Conservation (phyloP, 306 rosid species). For the Aeschynomene evenia region DNA sequence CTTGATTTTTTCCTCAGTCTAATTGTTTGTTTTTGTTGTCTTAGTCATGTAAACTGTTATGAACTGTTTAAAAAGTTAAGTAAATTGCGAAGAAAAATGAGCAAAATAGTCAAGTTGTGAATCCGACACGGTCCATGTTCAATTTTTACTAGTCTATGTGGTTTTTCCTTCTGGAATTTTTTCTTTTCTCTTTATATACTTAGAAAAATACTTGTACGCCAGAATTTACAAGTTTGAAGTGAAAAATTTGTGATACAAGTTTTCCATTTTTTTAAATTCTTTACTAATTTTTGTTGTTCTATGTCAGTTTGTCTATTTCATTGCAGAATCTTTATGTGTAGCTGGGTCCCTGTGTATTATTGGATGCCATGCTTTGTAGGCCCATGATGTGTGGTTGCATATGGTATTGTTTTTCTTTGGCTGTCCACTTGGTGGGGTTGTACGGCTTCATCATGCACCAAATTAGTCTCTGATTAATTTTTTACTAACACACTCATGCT, state of each 20-base stretch:
- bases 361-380: conserved; percentile 61
- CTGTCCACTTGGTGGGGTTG: conserved; percentile 47
- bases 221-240: conserved; percentile 11
- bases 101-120: conserved; percentile 29
- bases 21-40: conserved; percentile 42
- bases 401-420: conserved; percentile 39
- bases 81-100: background rate
- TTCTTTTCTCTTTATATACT: background rate
- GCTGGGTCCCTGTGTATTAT: conserved; percentile 52
- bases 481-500: conserved; percentile 24
- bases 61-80: conserved; percentile 20
- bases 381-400: conserved; percentile 56
- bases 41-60: conserved; percentile 35
- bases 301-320: conserved; percentile 39
- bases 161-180: conserved; percentile 13
- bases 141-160: conserved; percentile 25
- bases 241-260: background rate
- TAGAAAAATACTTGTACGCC: conserved; percentile 4
- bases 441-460: conserved; percentile 34
- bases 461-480: conserved; percentile 29
- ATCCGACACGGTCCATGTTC: conserved; percentile 26
- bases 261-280: background rate
- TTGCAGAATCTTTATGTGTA: conserved; percentile 44
- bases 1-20: conserved; percentile 41
- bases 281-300: conserved; percentile 21